Evolutionary conservation across 176 grass and related monocot genomes (phyloP).

Genomic region (Carex littledalei): DNA sequence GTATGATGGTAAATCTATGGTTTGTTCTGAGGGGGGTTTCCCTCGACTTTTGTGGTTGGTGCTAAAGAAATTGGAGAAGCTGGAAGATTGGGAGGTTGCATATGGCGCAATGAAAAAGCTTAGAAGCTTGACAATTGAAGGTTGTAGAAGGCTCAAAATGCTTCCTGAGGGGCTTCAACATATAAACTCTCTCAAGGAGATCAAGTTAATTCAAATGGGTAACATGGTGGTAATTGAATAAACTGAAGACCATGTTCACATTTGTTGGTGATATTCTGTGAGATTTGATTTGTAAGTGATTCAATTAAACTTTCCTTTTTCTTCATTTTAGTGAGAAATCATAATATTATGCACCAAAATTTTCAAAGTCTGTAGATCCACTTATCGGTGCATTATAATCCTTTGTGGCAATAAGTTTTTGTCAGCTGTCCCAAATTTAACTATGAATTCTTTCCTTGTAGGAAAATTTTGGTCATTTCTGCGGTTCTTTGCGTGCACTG

Average conservation of each 20-base stretch:
- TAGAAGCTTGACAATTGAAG: slow-evolving; percentile 34
- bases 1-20: slow-evolving; percentile 30
- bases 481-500: neutral
- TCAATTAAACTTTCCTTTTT: neutral
- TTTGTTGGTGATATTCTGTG: neutral
- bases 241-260: neutral
- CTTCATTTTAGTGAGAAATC: slow-evolving; percentile 1
- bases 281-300: slow-evolving; percentile 22
- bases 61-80: slow-evolving; percentile 34
- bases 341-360: neutral
- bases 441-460: neutral
- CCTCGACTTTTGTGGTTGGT: slow-evolving; percentile 37
- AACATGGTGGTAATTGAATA: slow-evolving; percentile 22
- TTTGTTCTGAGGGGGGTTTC: slow-evolving; percentile 35
- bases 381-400: neutral
- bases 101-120: slow-evolving; percentile 37
- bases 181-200: slow-evolving; percentile 20
- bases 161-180: slow-evolving; percentile 28
- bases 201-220: slow-evolving; percentile 22
- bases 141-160: slow-evolving; percentile 32
- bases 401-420: neutral
- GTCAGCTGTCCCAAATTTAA: neutral
- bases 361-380: neutral
- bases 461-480: neutral
- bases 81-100: slow-evolving; percentile 34